Base-by-base conservation (phyloP, 306 rosid genomes). In the Argentina anserina region DNA sequence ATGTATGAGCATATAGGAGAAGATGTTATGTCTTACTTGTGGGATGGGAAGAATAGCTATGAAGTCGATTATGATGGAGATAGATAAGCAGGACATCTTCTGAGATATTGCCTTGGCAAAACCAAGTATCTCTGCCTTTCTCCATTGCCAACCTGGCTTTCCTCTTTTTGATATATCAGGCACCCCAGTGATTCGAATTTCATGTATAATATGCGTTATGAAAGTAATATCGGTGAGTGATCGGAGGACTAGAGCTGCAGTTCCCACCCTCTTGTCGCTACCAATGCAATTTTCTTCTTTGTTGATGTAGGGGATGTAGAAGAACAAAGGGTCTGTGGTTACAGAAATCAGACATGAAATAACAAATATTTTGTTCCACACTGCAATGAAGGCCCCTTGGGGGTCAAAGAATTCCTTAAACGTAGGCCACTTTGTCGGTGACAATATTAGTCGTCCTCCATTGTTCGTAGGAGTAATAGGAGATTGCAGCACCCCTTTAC, bases 31-130 rank as follows among this genome's bases (percentile, higher is more conserved):
- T 26, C 33, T 45, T 49, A 73, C 77, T 55, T 73, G 77, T 23
- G 77, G 81, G 6, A 81, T 46, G 12, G 84, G 84, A 41, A 81
- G 84, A 67, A 81, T 46, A 9, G 84, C 71, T 9, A 76, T 74
- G 52, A 81, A 21, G 53, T 81, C 84, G 21, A 72, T 41, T 4
- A 50, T 31, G 28, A 81, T 47, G 49, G 59, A 70, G 29, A 81
- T 40, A 36, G 45, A 70, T 37, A 15, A 31, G 40, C 49, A 25
- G 0, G 21, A 25, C 10, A 14, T n/a, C 8, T 52, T 50, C 37
- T 67, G 33, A 23, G 5, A 33, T 43, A 67, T 7, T 21, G 40
- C 56, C 20, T 26, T 12, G 21, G 37, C n/a, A 41, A 7, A 21
- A 17, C 26, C 70, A 20, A 66, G 6, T 4, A 66, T 0, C 21